These are phyloP conservation scores for Boletus vermiculosoides DNA, from an alignment of 768 basidiomycete genomes.

Conservation along the genomic window DNA sequence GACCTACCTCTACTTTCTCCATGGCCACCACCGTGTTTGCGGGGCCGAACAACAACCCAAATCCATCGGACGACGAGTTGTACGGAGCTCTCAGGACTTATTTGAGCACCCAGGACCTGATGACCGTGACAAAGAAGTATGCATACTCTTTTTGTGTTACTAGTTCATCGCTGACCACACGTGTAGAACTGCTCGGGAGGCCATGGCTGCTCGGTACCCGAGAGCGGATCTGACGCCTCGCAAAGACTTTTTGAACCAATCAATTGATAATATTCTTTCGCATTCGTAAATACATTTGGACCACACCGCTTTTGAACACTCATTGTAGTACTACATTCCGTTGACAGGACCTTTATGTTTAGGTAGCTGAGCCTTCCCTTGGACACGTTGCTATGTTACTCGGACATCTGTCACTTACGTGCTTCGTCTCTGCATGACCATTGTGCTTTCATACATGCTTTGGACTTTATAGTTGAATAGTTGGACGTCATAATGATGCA, in stretches of 20 bases:
- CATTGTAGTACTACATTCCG: neutral
- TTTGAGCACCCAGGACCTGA: constrained; percentile 63
- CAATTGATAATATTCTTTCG: constrained; percentile 64
- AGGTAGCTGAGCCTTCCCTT: neutral
- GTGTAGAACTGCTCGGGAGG: constrained; percentile 58
- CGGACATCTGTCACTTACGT: constrained; percentile 9
- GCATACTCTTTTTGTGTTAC: constrained; percentile 15
- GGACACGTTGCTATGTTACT: constrained; percentile 10
- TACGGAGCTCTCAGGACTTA: constrained; percentile 54
- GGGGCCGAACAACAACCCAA: constrained; percentile 48
- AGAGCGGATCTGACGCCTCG: constrained; percentile 57
- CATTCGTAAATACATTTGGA: constrained; percentile 39
- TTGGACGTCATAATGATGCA: constrained; percentile 13
- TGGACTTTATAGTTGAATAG: constrained; percentile 12
- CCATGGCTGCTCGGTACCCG: constrained; percentile 61
- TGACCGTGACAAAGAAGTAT: constrained; percentile 72
- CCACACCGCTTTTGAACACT: constrained; percentile 4
- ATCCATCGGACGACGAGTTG: constrained; percentile 62
- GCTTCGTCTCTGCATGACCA: constrained; percentile 8
- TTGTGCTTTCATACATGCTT: neutral
- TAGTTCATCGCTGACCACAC: constrained; percentile 2
- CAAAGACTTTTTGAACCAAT: constrained; percentile 64
- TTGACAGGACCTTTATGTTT: constrained; percentile 6
- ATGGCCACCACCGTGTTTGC: constrained; percentile 57
- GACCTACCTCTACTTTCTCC: constrained; percentile 60